phyloP scores from a whole-genome alignment of 1,139 yeast genomes.

The Protomyces gravidus region DNA sequence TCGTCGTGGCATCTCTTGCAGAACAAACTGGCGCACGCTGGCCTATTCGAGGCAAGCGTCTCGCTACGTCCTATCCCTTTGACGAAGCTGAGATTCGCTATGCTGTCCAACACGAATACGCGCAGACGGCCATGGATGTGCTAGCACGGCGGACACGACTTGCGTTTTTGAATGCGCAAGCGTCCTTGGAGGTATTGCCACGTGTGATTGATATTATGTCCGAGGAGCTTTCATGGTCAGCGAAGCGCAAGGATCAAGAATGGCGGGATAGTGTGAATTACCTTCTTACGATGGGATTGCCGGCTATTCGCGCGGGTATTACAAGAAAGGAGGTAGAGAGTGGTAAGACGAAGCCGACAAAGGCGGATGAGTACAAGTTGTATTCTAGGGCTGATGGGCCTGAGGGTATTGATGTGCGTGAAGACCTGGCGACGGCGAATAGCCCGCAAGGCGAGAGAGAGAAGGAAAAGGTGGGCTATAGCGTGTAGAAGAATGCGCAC shows the following conservation, averaged over 20 bases:
- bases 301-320: slow-evolving; percentile 26
- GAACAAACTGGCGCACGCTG: slow-evolving; percentile 37
- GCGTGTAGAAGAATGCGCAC: too few species aligned
- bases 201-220: slow-evolving; percentile 84
- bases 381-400: slow-evolving; percentile 22
- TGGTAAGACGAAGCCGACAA: slow-evolving; percentile 23
- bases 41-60: slow-evolving; percentile 40
- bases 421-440: slow-evolving; percentile 20
- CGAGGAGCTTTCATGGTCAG: slow-evolving; percentile 70
- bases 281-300: slow-evolving; percentile 45
- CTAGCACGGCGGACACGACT: slow-evolving; percentile 89
- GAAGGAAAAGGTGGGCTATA: neutral
- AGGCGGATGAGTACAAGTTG: slow-evolving; percentile 14
- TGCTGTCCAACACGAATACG: slow-evolving; percentile 76
- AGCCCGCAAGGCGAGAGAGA: neutral
- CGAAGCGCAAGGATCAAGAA: slow-evolving; percentile 54
- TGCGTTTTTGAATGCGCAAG: slow-evolving; percentile 85
- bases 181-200: slow-evolving; percentile 75
- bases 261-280: slow-evolving; percentile 41
- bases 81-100: slow-evolving; percentile 87
- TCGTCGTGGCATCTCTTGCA: slow-evolving; percentile 58
- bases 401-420: slow-evolving; percentile 24
- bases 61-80: slow-evolving; percentile 71
- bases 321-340: slow-evolving; percentile 32
- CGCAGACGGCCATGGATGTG: slow-evolving; percentile 84